phyloP scores from a whole-genome alignment of 2,329 filamentous ascomycete species.

The Fusarium sp. region DNA sequence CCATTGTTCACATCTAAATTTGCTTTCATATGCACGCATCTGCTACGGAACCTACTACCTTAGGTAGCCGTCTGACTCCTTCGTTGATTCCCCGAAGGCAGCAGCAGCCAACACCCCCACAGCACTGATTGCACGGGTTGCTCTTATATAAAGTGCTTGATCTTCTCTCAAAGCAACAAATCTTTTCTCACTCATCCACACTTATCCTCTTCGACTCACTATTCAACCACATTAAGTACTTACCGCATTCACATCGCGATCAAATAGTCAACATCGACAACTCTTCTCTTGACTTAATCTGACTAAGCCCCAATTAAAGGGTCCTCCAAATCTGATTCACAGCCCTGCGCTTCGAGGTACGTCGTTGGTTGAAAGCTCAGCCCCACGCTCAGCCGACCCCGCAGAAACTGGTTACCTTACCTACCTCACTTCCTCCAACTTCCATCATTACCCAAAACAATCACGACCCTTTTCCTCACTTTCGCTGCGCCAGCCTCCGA shows the following conservation, averaged over 20 bases:
- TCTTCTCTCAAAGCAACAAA: not conserved
- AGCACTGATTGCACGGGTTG: conserved; percentile 3
- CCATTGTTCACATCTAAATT: not conserved
- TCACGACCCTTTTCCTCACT: conserved; percentile 16
- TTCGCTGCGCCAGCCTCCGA: not conserved
- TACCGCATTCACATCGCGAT: not conserved
- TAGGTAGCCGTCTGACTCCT: conserved; percentile 28
- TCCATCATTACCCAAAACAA: conserved; percentile 43
- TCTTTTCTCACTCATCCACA: conserved; percentile 1
- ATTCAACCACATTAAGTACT: not conserved
- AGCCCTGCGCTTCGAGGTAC: conserved; percentile 40
- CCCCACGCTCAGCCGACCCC: conserved; percentile 47
- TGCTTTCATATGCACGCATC: not conserved
- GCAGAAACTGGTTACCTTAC: conserved; percentile 43
- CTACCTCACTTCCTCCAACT: conserved; percentile 45
- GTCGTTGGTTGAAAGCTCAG: conserved; percentile 31
- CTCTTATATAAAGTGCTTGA: conserved; percentile 13
- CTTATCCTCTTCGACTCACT: not conserved
- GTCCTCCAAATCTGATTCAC: conserved; percentile 24
- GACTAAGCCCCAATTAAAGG: conserved; percentile 26
- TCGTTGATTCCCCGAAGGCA: conserved; percentile 39
- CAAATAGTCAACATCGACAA: not conserved
- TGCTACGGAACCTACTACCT: conserved; percentile 5
- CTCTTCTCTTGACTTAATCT: not conserved
- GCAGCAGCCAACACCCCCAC: conserved; percentile 33